Evolutionary conservation across 2,329 filamentous ascomycete genomes (phyloP).

Genomic region (Aspergillus thermomutatus): DNA sequence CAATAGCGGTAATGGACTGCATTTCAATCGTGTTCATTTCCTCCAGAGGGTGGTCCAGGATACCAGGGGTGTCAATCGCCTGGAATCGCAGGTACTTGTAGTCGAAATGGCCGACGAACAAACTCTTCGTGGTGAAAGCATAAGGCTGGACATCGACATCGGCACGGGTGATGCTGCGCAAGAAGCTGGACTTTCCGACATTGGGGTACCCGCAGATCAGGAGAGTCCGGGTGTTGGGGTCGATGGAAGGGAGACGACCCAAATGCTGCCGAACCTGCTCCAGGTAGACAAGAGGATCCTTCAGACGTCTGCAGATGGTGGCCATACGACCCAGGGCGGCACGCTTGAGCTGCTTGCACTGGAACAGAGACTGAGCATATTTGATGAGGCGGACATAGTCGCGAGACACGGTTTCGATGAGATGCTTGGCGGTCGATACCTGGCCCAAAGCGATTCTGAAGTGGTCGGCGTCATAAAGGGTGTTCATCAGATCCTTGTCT

Average conservation of each 20-base stretch:
- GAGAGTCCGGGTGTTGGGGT: constrained; percentile 93
- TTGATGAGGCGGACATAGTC: constrained; percentile 96
- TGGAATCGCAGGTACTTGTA: constrained; percentile 90
- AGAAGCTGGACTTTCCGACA: constrained; percentile 93
- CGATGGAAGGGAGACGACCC: constrained; percentile 95
- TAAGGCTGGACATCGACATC: constrained; percentile 98
- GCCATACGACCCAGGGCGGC: constrained; percentile 97
- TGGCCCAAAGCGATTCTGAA: constrained; percentile 96
- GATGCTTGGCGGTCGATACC: constrained; percentile 89
- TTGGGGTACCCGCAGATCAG: constrained; percentile 98
- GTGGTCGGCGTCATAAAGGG: constrained; percentile 96
- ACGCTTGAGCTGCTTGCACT: constrained; percentile 98
- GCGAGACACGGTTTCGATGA: constrained; percentile 92
- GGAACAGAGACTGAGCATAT: constrained; percentile 94
- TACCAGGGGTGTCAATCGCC: constrained; percentile 97
- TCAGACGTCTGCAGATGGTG: constrained; percentile 89
- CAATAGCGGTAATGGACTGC: constrained; percentile 97
- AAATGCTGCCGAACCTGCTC: constrained; percentile 97
- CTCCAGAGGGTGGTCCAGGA: constrained; percentile 93
- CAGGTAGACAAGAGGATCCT: constrained; percentile 90
- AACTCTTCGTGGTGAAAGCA: constrained; percentile 95
- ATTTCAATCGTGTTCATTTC: constrained; percentile 99
- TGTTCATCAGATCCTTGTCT: constrained; percentile 86
- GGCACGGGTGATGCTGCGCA: constrained; percentile 85
- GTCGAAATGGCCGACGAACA: constrained; percentile 97